Evolutionary conservation across 257 asterid genomes (phyloP).

Genomic region (Craterostigma plantagineum): DNA sequence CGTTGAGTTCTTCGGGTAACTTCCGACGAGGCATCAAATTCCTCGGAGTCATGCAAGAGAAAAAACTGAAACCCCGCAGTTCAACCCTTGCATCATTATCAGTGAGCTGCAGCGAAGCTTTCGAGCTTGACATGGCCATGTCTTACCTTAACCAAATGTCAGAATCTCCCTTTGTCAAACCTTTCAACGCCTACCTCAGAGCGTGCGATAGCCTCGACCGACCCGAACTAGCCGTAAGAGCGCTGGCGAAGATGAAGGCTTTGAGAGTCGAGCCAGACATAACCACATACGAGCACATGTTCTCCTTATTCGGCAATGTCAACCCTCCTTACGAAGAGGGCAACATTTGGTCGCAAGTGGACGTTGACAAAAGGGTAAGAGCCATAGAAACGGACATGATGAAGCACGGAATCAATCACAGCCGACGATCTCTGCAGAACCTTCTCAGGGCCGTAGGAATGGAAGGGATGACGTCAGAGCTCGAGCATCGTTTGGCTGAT

Average conservation of each 20-base stretch:
- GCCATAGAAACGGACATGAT: conserved; percentile 80
- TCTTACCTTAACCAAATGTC: conserved; percentile 39
- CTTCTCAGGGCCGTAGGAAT: conserved; percentile 64
- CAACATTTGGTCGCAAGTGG: conserved; percentile 41
- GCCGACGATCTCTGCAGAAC: conserved; percentile 39
- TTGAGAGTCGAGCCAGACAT: conserved; percentile 38
- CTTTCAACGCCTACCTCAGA: conserved; percentile 54
- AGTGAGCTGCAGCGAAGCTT: conserved; percentile 54
- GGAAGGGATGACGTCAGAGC: conserved; percentile 57
- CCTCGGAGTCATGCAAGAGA: conserved; percentile 56
- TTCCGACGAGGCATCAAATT: conserved; percentile 46
- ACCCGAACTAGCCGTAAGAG: conserved; percentile 57
- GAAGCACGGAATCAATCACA: conserved; percentile 63
- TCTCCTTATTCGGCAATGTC: conserved; percentile 66
- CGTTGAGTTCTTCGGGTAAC: conserved; percentile 34
- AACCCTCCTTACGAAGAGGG: conserved; percentile 66
- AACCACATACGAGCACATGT: conserved; percentile 56
- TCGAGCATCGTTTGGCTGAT: conserved; percentile 28
- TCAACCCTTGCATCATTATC: conserved; percentile 65
- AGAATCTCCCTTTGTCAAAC: conserved; percentile 15
- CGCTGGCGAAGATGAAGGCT: conserved; percentile 43
- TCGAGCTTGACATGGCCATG: conserved; percentile 67
- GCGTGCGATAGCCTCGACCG: conserved; percentile 69
- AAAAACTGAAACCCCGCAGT: conserved; percentile 47
- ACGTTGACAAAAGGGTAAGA: conserved; percentile 47